phyloP scores from a whole-genome alignment of 208 protist species.

The Leishmania tarentolae region DNA sequence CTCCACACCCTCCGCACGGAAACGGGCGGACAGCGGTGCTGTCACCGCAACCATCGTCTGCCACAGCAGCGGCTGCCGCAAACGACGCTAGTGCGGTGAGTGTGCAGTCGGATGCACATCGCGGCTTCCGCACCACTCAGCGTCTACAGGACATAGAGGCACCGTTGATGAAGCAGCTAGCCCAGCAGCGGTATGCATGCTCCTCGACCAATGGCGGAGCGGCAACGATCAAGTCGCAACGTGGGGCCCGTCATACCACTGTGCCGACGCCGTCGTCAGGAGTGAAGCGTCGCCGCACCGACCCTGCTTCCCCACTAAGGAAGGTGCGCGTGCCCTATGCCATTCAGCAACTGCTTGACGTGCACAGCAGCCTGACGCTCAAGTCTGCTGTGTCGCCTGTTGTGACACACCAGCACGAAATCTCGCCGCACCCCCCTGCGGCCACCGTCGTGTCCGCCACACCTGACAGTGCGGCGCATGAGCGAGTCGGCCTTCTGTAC shows the following conservation, averaged over 20 bases:
- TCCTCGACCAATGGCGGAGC: neutral
- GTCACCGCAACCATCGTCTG: neutral
- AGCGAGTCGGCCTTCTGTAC: conserved; percentile 72
- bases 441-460: conserved; percentile 10
- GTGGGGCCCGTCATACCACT: neutral
- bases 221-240: conserved; percentile 2
- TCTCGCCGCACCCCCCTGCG: conserved; percentile 5
- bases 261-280: neutral
- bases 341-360: conserved; percentile 15
- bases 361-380: neutral
- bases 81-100: neutral
- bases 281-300: conserved; percentile 8
- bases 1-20: neutral
- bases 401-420: neutral
- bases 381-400: neutral
- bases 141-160: conserved; percentile 83
- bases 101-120: conserved; percentile 28
- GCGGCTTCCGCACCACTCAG: conserved; percentile 50
- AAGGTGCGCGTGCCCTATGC: conserved; percentile 22
- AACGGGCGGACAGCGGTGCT: neutral
- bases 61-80: neutral
- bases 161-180: conserved; percentile 50
- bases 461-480: conserved; percentile 16
- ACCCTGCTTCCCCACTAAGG: conserved; percentile 7
- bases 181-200: conserved; percentile 44